Conservation (phyloP, 1,139 yeast genomes). For the Candida dubliniensis region DNA sequence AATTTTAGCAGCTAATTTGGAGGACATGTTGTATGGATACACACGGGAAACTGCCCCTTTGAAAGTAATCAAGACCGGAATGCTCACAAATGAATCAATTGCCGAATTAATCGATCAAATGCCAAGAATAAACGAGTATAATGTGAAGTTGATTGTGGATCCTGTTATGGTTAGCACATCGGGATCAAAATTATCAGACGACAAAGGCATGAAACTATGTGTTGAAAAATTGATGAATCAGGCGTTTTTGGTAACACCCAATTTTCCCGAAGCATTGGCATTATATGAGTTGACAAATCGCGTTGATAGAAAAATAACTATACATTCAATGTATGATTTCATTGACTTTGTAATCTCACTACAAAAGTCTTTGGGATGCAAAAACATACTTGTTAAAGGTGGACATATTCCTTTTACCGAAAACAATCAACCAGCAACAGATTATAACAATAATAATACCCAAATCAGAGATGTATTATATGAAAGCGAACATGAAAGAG, state of each 20-base stretch:
- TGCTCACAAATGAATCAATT: slow-evolving; percentile 65
- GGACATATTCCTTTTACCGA: slow-evolving; percentile 68
- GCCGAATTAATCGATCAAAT: slow-evolving; percentile 43
- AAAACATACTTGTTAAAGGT: slow-evolving; percentile 72
- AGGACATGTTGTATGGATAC: slow-evolving; percentile 54
- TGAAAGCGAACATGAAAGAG: slow-evolving; percentile 37
- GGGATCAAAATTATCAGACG: slow-evolving; percentile 58
- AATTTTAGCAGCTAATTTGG: slow-evolving; percentile 55
- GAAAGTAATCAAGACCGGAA: slow-evolving; percentile 78
- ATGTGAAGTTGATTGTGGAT: slow-evolving; percentile 58
- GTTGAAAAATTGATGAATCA: slow-evolving; percentile 49
- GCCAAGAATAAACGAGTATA: slow-evolving; percentile 23
- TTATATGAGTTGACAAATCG: slow-evolving; percentile 26
- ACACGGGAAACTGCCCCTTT: slow-evolving; percentile 26
- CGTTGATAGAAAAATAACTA: slow-evolving; percentile 4
- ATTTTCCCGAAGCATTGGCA: slow-evolving; percentile 61
- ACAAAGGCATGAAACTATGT: slow-evolving; percentile 45
- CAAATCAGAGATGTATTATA: slow-evolving; percentile 62
- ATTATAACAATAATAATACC: slow-evolving; percentile 17
- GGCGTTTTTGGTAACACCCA: slow-evolving; percentile 76
- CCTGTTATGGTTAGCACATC: slow-evolving; percentile 85
- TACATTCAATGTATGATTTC: slow-evolving; percentile 16
- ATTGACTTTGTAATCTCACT: slow-evolving; percentile 42
- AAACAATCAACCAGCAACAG: slow-evolving; percentile 15
- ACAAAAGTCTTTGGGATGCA: slow-evolving; percentile 41